Conservation (phyloP, 1,284 basidiomycete species). For the Fomitopsis palustris region DNA sequence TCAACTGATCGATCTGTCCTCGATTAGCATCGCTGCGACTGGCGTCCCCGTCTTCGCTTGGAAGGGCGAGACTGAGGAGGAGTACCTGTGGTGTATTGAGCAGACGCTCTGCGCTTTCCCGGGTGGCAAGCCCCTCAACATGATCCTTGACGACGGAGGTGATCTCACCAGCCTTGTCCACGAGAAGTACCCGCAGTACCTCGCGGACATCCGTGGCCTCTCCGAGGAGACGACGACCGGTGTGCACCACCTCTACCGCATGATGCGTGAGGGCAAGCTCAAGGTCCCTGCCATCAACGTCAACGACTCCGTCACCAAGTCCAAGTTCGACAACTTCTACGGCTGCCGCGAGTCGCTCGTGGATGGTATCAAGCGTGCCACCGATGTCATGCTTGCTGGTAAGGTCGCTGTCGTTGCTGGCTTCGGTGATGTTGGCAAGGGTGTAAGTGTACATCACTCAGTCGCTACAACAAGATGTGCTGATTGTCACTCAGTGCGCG, state of each 20-base stretch:
- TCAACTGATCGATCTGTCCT: constrained; percentile 2
- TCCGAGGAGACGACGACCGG: constrained; percentile 99
- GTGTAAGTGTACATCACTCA: constrained; percentile 54
- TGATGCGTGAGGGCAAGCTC: constrained; percentile 92
- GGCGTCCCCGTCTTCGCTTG: constrained; percentile 98
- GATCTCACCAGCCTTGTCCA: constrained; percentile 96
- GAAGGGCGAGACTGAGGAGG: constrained; percentile 99
- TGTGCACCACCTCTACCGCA: constrained; percentile 99
- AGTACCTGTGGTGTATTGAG: constrained; percentile 98
- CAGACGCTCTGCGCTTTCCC: constrained; percentile 88
- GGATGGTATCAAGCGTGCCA: constrained; percentile 99
- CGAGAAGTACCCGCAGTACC: constrained; percentile 92
- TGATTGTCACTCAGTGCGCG: constrained; percentile 68
- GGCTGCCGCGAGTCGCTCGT: constrained; percentile 99
- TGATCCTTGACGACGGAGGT: constrained; percentile 99
- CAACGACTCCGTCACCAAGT: constrained; percentile 99
- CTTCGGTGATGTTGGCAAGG: constrained; percentile 99
- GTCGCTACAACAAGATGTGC: neutral
- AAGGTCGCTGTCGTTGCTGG: constrained; percentile 99
- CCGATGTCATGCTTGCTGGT: constrained; percentile 99
- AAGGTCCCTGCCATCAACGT: constrained; percentile 99
- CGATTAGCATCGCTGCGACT: constrained; percentile 85
- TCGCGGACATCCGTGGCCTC: constrained; percentile 83
- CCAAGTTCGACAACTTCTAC: constrained; percentile 97
- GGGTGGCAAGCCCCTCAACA: constrained; percentile 84